Conservation (phyloP, 2,329 filamentous ascomycete genomes). For the Ophiognomonia clavigignenti-juglandacearum region DNA sequence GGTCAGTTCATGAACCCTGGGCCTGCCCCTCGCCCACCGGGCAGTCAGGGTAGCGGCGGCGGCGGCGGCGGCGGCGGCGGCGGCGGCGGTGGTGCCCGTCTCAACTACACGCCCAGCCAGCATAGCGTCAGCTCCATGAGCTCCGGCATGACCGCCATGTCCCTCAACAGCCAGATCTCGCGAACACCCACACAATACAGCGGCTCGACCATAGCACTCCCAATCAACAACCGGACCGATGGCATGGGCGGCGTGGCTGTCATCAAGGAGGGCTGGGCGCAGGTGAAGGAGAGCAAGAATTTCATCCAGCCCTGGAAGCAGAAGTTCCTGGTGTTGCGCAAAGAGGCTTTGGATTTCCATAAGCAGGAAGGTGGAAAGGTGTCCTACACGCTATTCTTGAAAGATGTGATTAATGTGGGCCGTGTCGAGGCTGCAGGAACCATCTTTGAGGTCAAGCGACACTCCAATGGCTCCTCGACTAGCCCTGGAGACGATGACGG, state of each 20-base stretch:
- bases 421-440: constrained; percentile 87
- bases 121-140: too few relatives aligned
- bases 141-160: constrained; percentile 77
- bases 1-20: constrained; percentile 93
- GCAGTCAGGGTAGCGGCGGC: constrained; percentile 33
- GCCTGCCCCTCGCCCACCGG: constrained; percentile 82
- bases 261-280: constrained; percentile 77
- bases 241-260: constrained; percentile 65
- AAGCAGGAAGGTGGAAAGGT: constrained; percentile 87
- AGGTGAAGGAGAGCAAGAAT: constrained; percentile 86
- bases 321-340: constrained; percentile 85
- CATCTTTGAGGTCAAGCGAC: constrained; percentile 88
- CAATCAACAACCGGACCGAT: constrained; percentile 50
- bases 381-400: constrained; percentile 77
- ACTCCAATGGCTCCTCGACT: constrained; percentile 61
- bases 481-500: constrained; percentile 77
- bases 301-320: constrained; percentile 85
- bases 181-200: constrained; percentile 60
- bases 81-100: constrained; percentile 63
- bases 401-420: constrained; percentile 84
- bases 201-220: constrained; percentile 67
- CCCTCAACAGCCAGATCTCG: constrained; percentile 61
- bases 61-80: constrained; percentile 45
- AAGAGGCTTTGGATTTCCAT: constrained; percentile 90
- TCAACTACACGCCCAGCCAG: constrained; percentile 74